These are phyloP conservation scores for Populus hybrid DNA, from an alignment of 441 rosid species.

Conservation along the genomic window DNA sequence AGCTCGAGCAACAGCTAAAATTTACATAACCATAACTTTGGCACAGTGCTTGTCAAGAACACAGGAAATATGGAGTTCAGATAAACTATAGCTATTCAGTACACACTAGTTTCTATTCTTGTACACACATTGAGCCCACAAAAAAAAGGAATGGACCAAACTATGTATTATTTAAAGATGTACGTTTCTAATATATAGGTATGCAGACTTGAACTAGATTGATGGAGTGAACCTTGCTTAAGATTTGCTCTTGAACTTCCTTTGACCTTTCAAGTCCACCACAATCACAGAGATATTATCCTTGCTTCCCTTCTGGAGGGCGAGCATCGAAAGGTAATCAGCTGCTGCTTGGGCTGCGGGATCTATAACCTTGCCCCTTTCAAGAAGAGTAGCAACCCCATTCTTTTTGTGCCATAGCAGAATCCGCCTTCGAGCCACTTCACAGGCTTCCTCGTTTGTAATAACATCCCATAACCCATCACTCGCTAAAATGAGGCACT, in stretches of 20 bases:
- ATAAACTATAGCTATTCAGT: slow-evolving; percentile 18
- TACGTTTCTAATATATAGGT: slow-evolving; percentile 40
- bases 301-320: slow-evolving; percentile 73
- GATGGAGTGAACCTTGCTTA: slow-evolving; percentile 15
- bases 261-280: slow-evolving; percentile 79
- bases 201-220: slow-evolving; percentile 22
- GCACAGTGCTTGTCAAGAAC: slow-evolving; percentile 15
- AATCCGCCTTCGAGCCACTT: slow-evolving; percentile 64
- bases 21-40: slow-evolving; percentile 17
- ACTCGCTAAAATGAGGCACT: slow-evolving; percentile 75
- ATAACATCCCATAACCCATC: slow-evolving; percentile 91
- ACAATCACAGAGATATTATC: slow-evolving; percentile 81
- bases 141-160: slow-evolving; percentile 69
- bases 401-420: slow-evolving; percentile 75
- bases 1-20: slow-evolving; percentile 14
- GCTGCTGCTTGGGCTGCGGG: slow-evolving; percentile 83
- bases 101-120: slow-evolving; percentile 32
- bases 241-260: slow-evolving; percentile 68
- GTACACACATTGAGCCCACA: slow-evolving; percentile 71
- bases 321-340: slow-evolving; percentile 61
- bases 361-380: slow-evolving; percentile 61
- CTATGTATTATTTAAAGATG: slow-evolving; percentile 43
- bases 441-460: slow-evolving; percentile 81
- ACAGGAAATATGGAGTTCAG: slow-evolving; percentile 23
- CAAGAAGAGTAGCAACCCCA: slow-evolving; percentile 39